A percentile compares a stretch with the other conserved stretches of the same genome.
Evolutionary conservation across 2,329 filamentous ascomycete species (phyloP).

Genomic region (Fusarium papillatum): DNA sequence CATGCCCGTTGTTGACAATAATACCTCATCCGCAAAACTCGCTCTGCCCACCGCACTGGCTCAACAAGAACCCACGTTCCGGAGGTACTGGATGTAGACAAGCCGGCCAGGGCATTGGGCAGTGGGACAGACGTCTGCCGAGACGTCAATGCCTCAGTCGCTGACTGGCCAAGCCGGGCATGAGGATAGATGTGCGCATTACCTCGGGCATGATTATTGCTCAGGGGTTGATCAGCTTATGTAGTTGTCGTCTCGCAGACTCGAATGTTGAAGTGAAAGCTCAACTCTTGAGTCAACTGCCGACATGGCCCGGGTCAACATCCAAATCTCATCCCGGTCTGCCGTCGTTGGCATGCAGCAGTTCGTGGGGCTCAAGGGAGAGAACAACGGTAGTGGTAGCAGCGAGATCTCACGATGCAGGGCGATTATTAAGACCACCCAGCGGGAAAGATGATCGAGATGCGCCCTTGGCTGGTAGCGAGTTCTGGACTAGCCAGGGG

Average conservation of each 20-base stretch:
- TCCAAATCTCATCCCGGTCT: constrained; percentile 18
- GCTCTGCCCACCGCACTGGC: not conserved
- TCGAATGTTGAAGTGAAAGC: not conserved
- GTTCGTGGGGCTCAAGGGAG: constrained; percentile 37
- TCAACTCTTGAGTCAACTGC: not conserved
- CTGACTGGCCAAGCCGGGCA: constrained; percentile 13
- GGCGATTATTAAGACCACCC: constrained; percentile 32
- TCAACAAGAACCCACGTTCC: constrained; percentile 29
- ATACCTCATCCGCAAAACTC: constrained; percentile 30
- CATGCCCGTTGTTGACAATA: constrained; percentile 24
- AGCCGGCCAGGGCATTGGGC: constrained; percentile 16
- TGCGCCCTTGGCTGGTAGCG: constrained; percentile 7
- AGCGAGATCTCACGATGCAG: constrained; percentile 34
- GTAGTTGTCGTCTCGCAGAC: not conserved
- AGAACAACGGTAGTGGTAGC: constrained; percentile 7
- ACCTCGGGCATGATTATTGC: constrained; percentile 1
- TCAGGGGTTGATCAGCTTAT: not conserved
- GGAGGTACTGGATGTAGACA: constrained; percentile 32
- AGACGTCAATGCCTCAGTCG: constrained; percentile 33
- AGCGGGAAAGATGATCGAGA: constrained; percentile 32
- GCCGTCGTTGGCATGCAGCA: constrained; percentile 34
- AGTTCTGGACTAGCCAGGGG: constrained; percentile 8
- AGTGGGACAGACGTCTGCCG: constrained; percentile 29
- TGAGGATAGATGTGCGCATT: constrained; percentile 6
- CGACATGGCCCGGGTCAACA: constrained; percentile 1